Conservation (phyloP, 805 yeast genomes). For the Ogataea nitratoaversa region DNA sequence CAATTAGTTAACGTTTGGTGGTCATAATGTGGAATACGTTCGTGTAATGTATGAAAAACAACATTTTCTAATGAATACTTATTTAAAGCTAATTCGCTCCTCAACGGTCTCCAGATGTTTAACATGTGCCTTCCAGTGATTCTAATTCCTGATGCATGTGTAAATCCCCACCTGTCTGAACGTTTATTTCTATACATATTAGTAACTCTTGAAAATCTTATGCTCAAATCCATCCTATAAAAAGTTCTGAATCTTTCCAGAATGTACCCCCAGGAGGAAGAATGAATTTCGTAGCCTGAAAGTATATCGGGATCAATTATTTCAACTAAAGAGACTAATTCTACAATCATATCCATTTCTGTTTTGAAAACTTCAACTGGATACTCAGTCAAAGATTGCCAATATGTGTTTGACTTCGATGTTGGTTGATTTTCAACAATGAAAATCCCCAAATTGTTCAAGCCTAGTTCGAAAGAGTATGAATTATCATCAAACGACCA, state of each 20-base stretch:
- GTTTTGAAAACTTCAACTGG: conserved; percentile 39
- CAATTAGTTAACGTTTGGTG: conserved; percentile 44
- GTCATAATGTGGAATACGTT: conserved; percentile 60
- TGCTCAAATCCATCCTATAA: conserved; percentile 50
- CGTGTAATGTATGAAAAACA: conserved; percentile 61
- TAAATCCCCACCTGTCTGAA: conserved; percentile 76
- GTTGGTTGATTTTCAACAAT: conserved; percentile 11
- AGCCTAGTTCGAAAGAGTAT: conserved; percentile 30
- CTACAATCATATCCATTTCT: conserved; percentile 59
- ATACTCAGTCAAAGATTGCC: conserved; percentile 9
- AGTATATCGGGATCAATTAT: conserved; percentile 81
- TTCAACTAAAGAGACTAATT: conserved; percentile 52
- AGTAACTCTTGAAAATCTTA: conserved; percentile 57
- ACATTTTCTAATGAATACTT: conserved; percentile 77
- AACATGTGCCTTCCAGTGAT: conserved; percentile 80
- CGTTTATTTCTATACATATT: conserved; percentile 45
- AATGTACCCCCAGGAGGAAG: conserved; percentile 86
- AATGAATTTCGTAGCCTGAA: conserved; percentile 79
- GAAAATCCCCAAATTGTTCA: conserved; percentile 36
- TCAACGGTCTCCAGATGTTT: conserved; percentile 78
- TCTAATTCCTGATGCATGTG: conserved; percentile 65
- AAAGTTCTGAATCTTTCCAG: conserved; percentile 53
- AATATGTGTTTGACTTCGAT: conserved; percentile 7
- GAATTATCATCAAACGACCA: conserved; percentile 55
- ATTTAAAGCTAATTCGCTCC: conserved; percentile 57